Percentiles rank a stretch among this genome's conserved stretches.
phyloP scores from a whole-genome alignment of 495 filamentous ascomycete genomes.

The Talaromyces thailandensis region DNA sequence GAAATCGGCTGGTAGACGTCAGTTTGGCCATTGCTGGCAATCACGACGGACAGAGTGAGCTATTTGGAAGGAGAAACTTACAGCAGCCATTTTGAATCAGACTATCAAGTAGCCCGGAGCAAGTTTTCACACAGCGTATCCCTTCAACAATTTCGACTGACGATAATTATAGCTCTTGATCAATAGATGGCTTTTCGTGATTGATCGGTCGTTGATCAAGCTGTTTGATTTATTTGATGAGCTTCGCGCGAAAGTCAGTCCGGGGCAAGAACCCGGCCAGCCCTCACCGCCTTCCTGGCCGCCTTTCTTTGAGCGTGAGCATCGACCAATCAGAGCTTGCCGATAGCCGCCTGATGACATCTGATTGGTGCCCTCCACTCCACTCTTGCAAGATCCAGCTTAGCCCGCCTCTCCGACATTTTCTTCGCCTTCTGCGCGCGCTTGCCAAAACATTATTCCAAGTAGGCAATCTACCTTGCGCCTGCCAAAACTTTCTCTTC shows the following conservation, averaged over 20 bases:
- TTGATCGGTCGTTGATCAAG: too few species aligned
- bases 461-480: too few species aligned
- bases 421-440: background rate
- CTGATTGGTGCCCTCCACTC: background rate
- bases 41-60: conserved; percentile 4
- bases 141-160: background rate
- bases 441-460: too few species aligned
- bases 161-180: background rate
- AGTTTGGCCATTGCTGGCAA: conserved; percentile 2
- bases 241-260: background rate
- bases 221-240: too few species aligned
- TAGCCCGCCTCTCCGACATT: background rate
- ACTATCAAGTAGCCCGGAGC: background rate
- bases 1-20: conserved; percentile 61
- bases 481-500: background rate
- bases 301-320: background rate
- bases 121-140: background rate
- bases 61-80: conserved; percentile 14
- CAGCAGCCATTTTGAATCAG: conserved; percentile 28
- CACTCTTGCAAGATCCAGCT: background rate
- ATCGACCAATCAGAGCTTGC: background rate
- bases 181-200: background rate
- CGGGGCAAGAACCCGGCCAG: background rate
- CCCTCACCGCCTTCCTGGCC: conserved; percentile 18
- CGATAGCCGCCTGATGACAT: background rate